Percentiles rank a stretch among this genome's conserved stretches.
These are phyloP conservation scores for Lachancea kluyveri DNA, from an alignment of 805 yeast species.

Conservation along the genomic window DNA sequence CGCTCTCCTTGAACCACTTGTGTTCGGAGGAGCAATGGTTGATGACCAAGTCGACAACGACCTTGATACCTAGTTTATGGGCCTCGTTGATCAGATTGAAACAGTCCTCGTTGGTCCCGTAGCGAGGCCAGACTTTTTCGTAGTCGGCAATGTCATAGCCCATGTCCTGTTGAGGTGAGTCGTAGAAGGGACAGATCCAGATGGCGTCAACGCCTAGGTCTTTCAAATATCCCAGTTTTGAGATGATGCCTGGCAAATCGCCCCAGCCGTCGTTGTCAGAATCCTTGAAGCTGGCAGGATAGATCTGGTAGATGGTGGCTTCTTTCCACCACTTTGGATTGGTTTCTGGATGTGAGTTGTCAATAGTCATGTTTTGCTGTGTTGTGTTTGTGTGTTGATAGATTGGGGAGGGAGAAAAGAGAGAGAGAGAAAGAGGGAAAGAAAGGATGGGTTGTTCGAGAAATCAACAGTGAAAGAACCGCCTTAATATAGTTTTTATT, in stretches of 20 bases:
- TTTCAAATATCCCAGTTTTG: constrained; percentile 46
- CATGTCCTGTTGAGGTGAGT: constrained; percentile 56
- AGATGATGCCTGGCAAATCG: constrained; percentile 48
- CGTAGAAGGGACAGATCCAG: constrained; percentile 54
- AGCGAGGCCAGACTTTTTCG: constrained; percentile 43
- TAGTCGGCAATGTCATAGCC: constrained; percentile 56
- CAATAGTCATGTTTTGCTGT: too few relatives aligned
- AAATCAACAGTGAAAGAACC: too few relatives aligned
- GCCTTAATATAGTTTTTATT: too few relatives aligned
- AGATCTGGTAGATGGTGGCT: constrained; percentile 49
- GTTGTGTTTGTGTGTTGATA: too few relatives aligned
- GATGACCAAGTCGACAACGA: constrained; percentile 49
- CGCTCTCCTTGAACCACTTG: constrained; percentile 51
- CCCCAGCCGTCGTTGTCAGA: constrained; percentile 56
- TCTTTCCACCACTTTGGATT: constrained; percentile 45
- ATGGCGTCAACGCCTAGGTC: constrained; percentile 43
- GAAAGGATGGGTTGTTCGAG: too few relatives aligned
- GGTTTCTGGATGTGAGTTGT: constrained; percentile 11
- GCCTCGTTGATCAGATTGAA: constrained; percentile 40
- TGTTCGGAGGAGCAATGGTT: constrained; percentile 53
- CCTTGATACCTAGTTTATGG: constrained; percentile 44
- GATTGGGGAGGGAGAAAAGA: too few relatives aligned
- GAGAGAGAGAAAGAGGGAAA: too few relatives aligned
- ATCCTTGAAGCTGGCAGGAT: constrained; percentile 57
- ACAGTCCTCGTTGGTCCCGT: constrained; percentile 50